Conservation (phyloP, 1,284 basidiomycete genomes). For the Gymnopus androsaceus region DNA sequence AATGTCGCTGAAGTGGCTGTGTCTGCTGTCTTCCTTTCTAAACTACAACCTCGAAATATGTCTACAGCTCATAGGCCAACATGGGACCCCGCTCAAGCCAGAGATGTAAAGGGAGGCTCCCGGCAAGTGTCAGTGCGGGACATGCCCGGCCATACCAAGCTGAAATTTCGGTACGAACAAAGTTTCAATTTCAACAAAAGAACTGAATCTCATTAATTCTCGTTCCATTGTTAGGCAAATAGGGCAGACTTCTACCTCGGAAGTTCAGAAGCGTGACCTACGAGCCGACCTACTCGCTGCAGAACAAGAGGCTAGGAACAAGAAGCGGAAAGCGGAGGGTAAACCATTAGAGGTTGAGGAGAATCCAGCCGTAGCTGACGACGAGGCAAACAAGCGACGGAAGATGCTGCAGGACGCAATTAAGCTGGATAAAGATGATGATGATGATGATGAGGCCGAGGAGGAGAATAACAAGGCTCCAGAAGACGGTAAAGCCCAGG, state of each 20-base stretch:
- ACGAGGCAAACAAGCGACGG: slow-evolving; percentile 73
- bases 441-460: slow-evolving; percentile 61
- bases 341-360: slow-evolving; percentile 47
- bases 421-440: slow-evolving; percentile 86
- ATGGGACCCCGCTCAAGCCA: slow-evolving; percentile 88
- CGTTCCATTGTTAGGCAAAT: not conserved
- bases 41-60: slow-evolving; percentile 50
- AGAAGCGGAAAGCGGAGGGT: slow-evolving; percentile 88
- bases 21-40: no score
- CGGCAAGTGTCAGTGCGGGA: slow-evolving; percentile 88
- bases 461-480: slow-evolving; percentile 39
- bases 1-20: no score
- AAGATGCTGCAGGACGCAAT: slow-evolving; percentile 82
- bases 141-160: slow-evolving; percentile 90
- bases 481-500: slow-evolving; percentile 37
- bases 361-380: slow-evolving; percentile 43
- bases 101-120: slow-evolving; percentile 83
- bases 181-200: no score
- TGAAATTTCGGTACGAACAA: slow-evolving; percentile 77
- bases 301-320: slow-evolving; percentile 81
- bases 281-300: slow-evolving; percentile 80
- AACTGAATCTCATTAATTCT: not conserved
- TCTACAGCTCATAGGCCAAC: slow-evolving; percentile 87
- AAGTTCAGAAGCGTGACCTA: slow-evolving; percentile 80
- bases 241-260: slow-evolving; percentile 43